Evolutionary conservation across 225 moss, liverwort and hornwort species (phyloP), one percentile per base, ranked within the genome.

Genomic region (Rhytidiadelphus loreus): DNA sequence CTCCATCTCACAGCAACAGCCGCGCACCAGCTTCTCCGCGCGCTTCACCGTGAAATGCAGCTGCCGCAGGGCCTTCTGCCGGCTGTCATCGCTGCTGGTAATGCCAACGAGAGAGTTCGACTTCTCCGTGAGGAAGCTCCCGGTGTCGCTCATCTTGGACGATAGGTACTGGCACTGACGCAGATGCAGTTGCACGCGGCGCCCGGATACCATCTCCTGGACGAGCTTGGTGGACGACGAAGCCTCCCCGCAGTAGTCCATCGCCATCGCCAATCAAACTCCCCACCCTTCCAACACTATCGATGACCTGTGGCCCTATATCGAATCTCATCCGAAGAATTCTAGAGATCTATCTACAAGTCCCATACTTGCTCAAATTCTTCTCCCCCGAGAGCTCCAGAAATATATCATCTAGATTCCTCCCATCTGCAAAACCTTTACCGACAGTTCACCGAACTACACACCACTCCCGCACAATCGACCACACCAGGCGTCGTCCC

Each of bases 21-120:
- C 57, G 6, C 78, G 82, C 78, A 93, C 82, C 78, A 93, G 75
- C 26, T 24, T 75, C 82, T 93, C 91, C 30, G 80, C 91, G 41
- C 93, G 91, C 87, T 92, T 93, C 83, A 87, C 77, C 82, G 87
- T 13, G 68, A 85, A 89, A 83, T 88, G 65, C 59, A 93, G 46
- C 28, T 83, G 82, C 64, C 74, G 82, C 6, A 91, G 88, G 19
- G 88, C 85, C 55, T 77, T 89, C n/a, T 61, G 88, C 41, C 90
- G 91, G 70, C 77, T 69, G 59, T 83, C 89, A 11, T 74, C 58
- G 26, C 5, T 11, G 52, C 37, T 68, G 19, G 14, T 32, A 25
- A 88, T 39, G 11, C 8, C 76, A 53, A 6, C 59, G 8, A 92
- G 84, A 25, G 64, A 33, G 6, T 32, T 53, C 30, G 12, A 19